A percentile compares a stretch with the other conserved stretches of the same genome.
Evolutionary conservation across 768 basidiomycete genomes (phyloP).

Genomic region (Kwoniella heveanensis): DNA sequence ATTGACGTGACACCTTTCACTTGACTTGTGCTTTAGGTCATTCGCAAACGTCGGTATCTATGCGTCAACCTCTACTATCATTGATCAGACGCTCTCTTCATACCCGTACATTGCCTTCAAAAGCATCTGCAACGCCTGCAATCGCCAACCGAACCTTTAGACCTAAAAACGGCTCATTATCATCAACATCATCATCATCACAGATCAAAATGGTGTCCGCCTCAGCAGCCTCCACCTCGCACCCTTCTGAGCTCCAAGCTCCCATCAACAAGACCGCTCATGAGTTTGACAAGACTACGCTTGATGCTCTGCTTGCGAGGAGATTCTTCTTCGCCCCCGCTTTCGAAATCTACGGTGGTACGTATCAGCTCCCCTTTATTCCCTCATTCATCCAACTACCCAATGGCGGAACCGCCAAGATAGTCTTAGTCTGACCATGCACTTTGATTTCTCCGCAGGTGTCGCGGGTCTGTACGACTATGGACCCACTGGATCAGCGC

Average conservation of each 20-base stretch:
- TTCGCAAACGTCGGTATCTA: conserved; percentile 4
- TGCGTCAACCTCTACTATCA: conserved; percentile 19
- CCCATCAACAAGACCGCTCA: conserved; percentile 79
- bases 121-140: background rate
- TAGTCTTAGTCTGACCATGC: too few species aligned
- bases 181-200: conserved; percentile 2
- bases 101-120: background rate
- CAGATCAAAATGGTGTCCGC: conserved; percentile 28
- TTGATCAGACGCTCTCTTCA: conserved; percentile 12
- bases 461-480: conserved; percentile 98
- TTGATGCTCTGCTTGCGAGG: conserved; percentile 82
- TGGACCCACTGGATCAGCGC: conserved; percentile 90
- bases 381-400: too few species aligned
- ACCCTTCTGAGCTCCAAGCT: conserved; percentile 37
- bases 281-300: conserved; percentile 78
- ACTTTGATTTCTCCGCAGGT: conserved; percentile 61
- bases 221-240: conserved; percentile 44
- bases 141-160: background rate
- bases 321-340: conserved; percentile 98
- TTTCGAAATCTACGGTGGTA: conserved; percentile 98
- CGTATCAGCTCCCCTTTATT: too few species aligned
- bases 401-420: too few species aligned
- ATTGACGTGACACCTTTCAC: too few species aligned
- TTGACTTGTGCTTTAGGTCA: too few species aligned
- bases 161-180: conserved; percentile 8